Evolutionary conservation across 768 basidiomycete species (phyloP).

Genomic region (Suillus discolor): DNA sequence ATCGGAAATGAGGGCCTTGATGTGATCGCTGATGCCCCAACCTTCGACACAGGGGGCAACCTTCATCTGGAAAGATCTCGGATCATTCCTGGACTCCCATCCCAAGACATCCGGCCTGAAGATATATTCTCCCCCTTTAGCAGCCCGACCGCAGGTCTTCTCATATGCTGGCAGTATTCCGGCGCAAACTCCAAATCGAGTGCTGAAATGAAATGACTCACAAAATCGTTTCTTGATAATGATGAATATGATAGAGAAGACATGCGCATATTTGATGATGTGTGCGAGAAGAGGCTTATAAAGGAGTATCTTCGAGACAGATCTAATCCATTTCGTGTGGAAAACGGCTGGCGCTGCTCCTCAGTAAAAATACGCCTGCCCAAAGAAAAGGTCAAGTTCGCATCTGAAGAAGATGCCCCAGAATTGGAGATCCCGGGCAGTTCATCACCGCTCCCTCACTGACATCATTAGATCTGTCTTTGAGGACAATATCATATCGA

Average conservation of each 20-base stretch:
- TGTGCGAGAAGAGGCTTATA: not conserved
- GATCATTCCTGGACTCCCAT: not conserved
- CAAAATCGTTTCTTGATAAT: slow-evolving; percentile 24
- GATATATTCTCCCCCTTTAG: slow-evolving; percentile 17
- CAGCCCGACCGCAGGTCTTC: slow-evolving; percentile 23
- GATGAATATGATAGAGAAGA: slow-evolving; percentile 24
- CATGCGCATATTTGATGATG: slow-evolving; percentile 18
- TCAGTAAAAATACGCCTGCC: slow-evolving; percentile 5
- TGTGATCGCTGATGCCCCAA: slow-evolving; percentile 5
- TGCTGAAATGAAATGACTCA: slow-evolving; percentile 27
- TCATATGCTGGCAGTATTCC: slow-evolving; percentile 35
- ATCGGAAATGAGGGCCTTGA: not conserved
- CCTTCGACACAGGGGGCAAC: not conserved
- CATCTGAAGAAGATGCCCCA: slow-evolving; percentile 2
- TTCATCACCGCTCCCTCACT: slow-evolving; percentile 8
- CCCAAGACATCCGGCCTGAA: not conserved
- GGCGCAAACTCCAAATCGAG: slow-evolving; percentile 30
- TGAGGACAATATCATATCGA: not conserved
- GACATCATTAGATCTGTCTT: slow-evolving; percentile 8
- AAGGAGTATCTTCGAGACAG: not conserved
- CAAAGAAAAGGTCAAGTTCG: not conserved
- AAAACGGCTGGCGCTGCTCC: slow-evolving; percentile 12
- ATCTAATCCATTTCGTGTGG: slow-evolving; percentile 3
- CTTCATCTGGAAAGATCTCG: not conserved
- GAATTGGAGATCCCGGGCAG: not conserved